A percentile compares a stretch with the other conserved stretches of the same genome.
phyloP scores from a whole-genome alignment of 441 rosid species.

The Brassica balearica region DNA sequence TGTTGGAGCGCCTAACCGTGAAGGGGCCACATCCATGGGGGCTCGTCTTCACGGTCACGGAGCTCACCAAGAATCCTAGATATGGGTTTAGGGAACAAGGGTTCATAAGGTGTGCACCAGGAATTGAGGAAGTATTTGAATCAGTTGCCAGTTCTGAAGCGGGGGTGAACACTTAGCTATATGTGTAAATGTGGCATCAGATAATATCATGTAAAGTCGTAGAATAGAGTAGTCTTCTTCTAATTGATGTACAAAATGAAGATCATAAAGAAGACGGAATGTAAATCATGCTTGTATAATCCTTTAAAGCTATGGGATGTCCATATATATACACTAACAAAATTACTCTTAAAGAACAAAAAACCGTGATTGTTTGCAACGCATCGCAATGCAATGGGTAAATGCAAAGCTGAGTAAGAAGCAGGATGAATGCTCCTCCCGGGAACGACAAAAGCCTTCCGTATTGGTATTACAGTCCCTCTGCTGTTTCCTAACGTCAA shows the following conservation, averaged over 20 bases:
- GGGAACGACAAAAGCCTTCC: background rate
- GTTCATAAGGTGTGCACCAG: slow-evolving; percentile 68
- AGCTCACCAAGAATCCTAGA: slow-evolving; percentile 91
- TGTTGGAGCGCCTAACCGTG: slow-evolving; percentile 82
- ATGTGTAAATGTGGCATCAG: background rate
- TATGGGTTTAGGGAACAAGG: slow-evolving; percentile 75
- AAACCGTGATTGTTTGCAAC: background rate
- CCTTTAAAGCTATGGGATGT: background rate
- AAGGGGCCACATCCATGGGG: slow-evolving; percentile 97
- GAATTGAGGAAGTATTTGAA: slow-evolving; percentile 83
- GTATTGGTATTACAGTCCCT: background rate
- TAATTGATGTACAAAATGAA: background rate
- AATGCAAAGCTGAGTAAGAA: background rate
- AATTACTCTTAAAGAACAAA: background rate
- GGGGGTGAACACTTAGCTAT: background rate
- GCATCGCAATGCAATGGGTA: background rate
- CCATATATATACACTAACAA: background rate
- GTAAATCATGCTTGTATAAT: slow-evolving; percentile 9
- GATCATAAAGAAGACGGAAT: slow-evolving; percentile 14
- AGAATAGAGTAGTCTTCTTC: background rate
- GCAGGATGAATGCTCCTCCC: background rate
- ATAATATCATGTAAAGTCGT: background rate
- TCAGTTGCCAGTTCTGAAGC: slow-evolving; percentile 85
- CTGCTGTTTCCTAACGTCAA: background rate
- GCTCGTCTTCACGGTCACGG: slow-evolving; percentile 78